These are phyloP conservation scores for Trichoderma cornu-damae DNA, from an alignment of 2,329 filamentous ascomycete species.

Conservation along the genomic window DNA sequence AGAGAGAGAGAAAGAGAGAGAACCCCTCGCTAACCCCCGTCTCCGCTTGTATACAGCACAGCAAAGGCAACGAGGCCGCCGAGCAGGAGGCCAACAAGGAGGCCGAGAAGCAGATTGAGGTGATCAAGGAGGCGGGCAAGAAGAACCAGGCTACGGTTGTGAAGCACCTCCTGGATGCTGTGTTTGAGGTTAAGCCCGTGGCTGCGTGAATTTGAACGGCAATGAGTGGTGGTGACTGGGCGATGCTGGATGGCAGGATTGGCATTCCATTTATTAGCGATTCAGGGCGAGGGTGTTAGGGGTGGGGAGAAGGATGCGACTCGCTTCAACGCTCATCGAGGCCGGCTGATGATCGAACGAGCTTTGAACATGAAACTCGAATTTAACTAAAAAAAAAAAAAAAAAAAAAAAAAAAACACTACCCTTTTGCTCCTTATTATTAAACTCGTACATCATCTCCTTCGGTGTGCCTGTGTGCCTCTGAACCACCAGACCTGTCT, in stretches of 20 bases:
- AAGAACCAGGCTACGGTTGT: slow-evolving; percentile 76
- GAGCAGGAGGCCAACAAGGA: slow-evolving; percentile 75
- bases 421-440: slow-evolving; percentile 6
- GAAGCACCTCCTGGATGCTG: slow-evolving; percentile 75
- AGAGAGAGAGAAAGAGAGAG: background rate
- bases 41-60: slow-evolving; percentile 68
- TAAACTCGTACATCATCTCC: background rate
- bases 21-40: background rate
- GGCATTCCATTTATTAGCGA: slow-evolving; percentile 2
- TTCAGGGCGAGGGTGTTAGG: background rate
- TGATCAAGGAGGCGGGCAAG: slow-evolving; percentile 75
- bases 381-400: background rate
- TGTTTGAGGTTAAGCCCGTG: slow-evolving; percentile 76
- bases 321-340: background rate
- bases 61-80: slow-evolving; percentile 77
- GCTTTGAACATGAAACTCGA: slow-evolving; percentile 8
- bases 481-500: background rate
- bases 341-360: background rate
- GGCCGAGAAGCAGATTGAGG: slow-evolving; percentile 72
- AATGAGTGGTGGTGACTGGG: background rate
- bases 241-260: background rate
- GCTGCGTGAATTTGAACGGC: slow-evolving; percentile 16
- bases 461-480: too few relatives aligned
- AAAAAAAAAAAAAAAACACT: background rate
- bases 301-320: too few relatives aligned